Conservation (phyloP, 495 filamentous ascomycete species). For the Beverwykella pulmonaria region DNA sequence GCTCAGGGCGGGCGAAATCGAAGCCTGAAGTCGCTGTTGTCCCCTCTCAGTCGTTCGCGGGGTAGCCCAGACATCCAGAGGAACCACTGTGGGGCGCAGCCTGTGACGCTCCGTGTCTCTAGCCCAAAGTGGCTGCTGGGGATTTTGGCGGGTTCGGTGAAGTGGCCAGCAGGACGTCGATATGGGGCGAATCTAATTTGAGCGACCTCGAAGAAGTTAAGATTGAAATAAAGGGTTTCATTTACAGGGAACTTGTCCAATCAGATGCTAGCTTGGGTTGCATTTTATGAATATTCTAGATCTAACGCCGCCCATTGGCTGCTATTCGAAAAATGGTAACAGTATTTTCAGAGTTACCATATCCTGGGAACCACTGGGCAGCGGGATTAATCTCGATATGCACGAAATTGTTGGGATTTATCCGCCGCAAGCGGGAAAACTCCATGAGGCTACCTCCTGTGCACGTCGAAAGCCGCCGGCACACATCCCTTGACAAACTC, state of each 20-base stretch:
- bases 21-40: not conserved
- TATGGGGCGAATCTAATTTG: not conserved
- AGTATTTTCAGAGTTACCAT: not conserved
- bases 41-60: not conserved
- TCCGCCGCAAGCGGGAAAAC: too few species aligned
- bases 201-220: not conserved
- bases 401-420: not conserved
- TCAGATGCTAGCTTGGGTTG: not conserved
- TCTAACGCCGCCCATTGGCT: not conserved
- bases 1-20: not conserved
- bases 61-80: not conserved
- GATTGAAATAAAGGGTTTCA: too few species aligned
- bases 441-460: too few species aligned
- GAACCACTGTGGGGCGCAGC: slow-evolving; percentile 7
- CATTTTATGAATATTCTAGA: not conserved
- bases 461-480: too few species aligned
- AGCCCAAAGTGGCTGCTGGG: not conserved
- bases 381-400: not conserved
- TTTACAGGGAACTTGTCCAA: not conserved
- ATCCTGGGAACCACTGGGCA: not conserved
- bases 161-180: not conserved
- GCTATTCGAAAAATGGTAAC: not conserved
- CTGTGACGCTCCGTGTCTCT: slow-evolving; percentile 1
- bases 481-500: too few species aligned
- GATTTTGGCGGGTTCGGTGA: not conserved